phyloP scores from a whole-genome alignment of 83 land plant genomes.

The Thuja plicata region DNA sequence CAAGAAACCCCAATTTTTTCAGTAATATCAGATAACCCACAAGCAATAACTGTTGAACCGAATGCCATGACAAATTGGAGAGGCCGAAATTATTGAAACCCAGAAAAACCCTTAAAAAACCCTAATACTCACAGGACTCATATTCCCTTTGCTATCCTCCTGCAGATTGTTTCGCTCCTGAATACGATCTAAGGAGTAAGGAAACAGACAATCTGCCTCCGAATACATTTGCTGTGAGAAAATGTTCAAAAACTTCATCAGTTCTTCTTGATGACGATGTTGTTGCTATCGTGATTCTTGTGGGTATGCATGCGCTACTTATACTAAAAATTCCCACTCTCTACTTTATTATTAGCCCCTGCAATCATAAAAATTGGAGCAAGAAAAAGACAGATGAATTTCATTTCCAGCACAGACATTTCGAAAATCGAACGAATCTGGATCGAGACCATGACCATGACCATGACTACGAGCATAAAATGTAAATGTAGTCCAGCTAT shows the following conservation, averaged over 20 bases:
- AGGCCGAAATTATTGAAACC: not conserved
- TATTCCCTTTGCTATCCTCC: not conserved
- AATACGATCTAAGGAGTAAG: not conserved
- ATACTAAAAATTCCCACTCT: not conserved
- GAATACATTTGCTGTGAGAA: not conserved
- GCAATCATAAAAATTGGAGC: not conserved
- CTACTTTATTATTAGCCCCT: not conserved
- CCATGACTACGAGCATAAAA: not conserved
- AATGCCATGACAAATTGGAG: not conserved
- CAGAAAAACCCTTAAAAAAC: slow-evolving; percentile 3
- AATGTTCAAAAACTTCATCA: not conserved
- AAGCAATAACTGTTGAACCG: not conserved
- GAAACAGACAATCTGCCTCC: not conserved
- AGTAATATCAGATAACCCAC: not conserved
- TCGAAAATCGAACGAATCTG: not conserved
- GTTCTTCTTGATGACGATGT: not conserved
- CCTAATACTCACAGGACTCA: not conserved
- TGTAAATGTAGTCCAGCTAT: slow-evolving; percentile 2
- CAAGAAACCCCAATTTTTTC: not conserved
- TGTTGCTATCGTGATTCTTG: not conserved
- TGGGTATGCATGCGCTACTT: not conserved
- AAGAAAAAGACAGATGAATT: not conserved
- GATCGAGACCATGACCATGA: not conserved
- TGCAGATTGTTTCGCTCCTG: not conserved
- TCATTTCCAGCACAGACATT: not conserved